A percentile compares a stretch with the other conserved stretches of the same genome.
Evolutionary conservation across 352 stramenopile species (phyloP).

Genomic region (Lagenidium sp.): DNA sequence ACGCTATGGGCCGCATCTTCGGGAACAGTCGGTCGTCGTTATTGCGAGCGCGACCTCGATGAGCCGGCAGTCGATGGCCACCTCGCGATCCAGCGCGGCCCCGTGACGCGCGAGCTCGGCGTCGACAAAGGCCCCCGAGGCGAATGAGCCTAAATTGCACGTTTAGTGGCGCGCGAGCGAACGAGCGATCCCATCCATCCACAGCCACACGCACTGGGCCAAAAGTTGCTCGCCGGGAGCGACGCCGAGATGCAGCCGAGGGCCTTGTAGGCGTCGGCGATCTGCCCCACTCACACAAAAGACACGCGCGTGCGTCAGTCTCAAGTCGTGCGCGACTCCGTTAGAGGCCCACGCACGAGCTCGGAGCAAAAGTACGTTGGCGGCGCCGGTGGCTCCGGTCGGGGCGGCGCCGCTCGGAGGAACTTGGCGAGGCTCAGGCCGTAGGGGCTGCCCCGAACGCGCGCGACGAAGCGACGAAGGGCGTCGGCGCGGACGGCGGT

Average conservation of each 20-base stretch:
- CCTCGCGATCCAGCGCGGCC: constrained; percentile 25
- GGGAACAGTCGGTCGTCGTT: too few relatives aligned
- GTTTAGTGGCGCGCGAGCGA: neutral
- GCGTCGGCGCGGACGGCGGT: constrained; percentile 30
- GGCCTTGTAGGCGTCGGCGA: constrained; percentile 41
- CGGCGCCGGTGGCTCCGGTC: neutral
- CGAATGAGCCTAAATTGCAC: constrained; percentile 28
- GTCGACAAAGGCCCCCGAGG: constrained; percentile 38
- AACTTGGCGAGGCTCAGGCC: constrained; percentile 41
- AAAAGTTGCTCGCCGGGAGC: constrained; percentile 38
- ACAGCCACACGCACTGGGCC: constrained; percentile 23
- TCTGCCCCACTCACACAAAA: too few relatives aligned
- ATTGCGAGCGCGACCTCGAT: constrained; percentile 41
- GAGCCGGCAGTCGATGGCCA: constrained; percentile 46
- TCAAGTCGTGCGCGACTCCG: too few relatives aligned
- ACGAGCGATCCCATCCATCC: neutral
- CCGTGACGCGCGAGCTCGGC: constrained; percentile 33
- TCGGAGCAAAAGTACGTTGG: constrained; percentile 56
- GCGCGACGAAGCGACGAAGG: constrained; percentile 25
- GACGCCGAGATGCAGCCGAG: constrained; percentile 31
- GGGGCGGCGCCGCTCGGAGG: constrained; percentile 14
- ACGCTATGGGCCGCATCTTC: too few relatives aligned
- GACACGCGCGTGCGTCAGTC: neutral
- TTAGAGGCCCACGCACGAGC: constrained; percentile 26
- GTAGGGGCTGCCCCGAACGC: constrained; percentile 26